Percentiles rank a stretch among this genome's conserved stretches.
These are phyloP conservation scores for Trichoderma afroharzianum DNA, from an alignment of 2,329 filamentous ascomycete species.

Conservation along the genomic window DNA sequence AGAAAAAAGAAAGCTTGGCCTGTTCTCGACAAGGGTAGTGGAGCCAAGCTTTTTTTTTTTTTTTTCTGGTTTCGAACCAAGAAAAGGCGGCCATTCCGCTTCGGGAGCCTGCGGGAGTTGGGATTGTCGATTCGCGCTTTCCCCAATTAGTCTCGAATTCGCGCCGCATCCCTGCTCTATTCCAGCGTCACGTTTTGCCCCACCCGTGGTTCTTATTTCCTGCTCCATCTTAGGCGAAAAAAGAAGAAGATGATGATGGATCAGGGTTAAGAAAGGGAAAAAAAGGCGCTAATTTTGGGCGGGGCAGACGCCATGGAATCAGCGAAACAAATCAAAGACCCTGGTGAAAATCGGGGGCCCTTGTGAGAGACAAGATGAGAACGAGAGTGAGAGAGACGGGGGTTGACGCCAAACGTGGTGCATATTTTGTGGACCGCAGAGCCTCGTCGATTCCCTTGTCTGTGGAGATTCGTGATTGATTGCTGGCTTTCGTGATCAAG, in stretches of 20 bases:
- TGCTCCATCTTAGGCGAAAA: background rate
- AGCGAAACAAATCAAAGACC: background rate
- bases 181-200: background rate
- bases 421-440: constrained; percentile 18
- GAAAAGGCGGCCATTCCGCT: background rate
- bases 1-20: background rate
- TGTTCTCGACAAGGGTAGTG: background rate
- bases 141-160: background rate
- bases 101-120: constrained; percentile 1
- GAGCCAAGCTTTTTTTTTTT: background rate
- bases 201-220: background rate
- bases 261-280: background rate
- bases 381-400: background rate
- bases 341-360: constrained; percentile 3
- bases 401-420: background rate
- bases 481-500: background rate
- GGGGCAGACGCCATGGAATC: background rate
- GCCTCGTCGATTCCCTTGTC: constrained; percentile 12
- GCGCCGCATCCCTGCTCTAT: constrained; percentile 5
- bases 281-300: background rate
- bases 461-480: background rate
- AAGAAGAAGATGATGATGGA: background rate
- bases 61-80: background rate
- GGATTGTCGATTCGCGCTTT: constrained; percentile 10
- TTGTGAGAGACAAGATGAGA: background rate